These are phyloP conservation scores for Henckelia pumila DNA, from an alignment of 257 asterid species.

Conservation along the genomic window DNA sequence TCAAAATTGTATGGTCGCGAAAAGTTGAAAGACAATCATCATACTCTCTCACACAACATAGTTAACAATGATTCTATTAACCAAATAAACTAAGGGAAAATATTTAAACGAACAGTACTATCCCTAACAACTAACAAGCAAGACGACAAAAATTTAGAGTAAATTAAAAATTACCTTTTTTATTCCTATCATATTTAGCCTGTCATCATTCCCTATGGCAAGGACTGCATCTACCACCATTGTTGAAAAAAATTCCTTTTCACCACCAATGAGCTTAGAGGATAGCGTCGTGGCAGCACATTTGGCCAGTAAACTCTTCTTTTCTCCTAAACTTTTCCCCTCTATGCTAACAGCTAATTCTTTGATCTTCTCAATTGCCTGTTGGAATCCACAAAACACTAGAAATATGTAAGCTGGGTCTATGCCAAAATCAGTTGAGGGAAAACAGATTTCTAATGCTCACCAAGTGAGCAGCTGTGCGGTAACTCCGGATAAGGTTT, in stretches of 20 bases:
- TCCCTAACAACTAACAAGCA: constrained; percentile 12
- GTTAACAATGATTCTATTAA: too few relatives aligned
- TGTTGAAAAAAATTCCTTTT: constrained; percentile 89
- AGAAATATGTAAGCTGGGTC: constrained; percentile 17
- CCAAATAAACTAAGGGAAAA: too few relatives aligned
- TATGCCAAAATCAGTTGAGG: constrained; percentile 14
- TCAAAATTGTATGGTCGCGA: too few relatives aligned
- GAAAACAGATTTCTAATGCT: constrained; percentile 7
- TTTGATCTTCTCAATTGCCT: constrained; percentile 81
- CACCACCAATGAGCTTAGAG: constrained; percentile 98
- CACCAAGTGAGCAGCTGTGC: constrained; percentile 84
- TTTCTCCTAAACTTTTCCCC: constrained; percentile 93
- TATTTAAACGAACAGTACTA: background rate
- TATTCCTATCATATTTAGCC: constrained; percentile 93
- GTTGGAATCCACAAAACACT: background rate
- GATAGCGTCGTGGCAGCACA: constrained; percentile 98
- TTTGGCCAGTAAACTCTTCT: constrained; percentile 80
- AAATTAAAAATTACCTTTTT: constrained; percentile 62
- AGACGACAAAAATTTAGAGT: constrained; percentile 2
- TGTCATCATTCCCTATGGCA: constrained; percentile 83
- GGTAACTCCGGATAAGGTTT: constrained; percentile 82
- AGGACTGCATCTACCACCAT: constrained; percentile 97
- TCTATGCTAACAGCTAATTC: constrained; percentile 82
- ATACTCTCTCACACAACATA: too few relatives aligned
- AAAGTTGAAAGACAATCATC: too few relatives aligned